Percentiles rank a stretch among this genome's conserved stretches.
Evolutionary conservation across 192 early-diverging fungal species (phyloP).

Genomic region (Podila epigama): DNA sequence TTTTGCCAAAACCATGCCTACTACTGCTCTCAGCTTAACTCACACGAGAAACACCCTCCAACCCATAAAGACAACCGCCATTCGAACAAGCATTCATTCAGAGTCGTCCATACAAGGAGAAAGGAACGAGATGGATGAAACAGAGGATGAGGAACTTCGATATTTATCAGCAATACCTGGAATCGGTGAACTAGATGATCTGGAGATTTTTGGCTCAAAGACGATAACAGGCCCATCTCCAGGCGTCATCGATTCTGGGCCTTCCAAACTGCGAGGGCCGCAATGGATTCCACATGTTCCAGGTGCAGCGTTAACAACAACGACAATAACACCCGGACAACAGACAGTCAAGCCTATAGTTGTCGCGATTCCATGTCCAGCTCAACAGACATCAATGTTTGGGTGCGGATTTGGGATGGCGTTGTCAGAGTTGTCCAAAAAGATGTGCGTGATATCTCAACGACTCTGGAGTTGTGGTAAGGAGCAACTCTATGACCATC

Average conservation of each 20-base stretch:
- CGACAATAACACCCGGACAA: background rate
- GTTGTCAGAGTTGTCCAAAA: background rate
- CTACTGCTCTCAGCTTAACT: too few relatives aligned
- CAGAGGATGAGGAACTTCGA: background rate
- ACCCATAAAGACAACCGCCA: too few relatives aligned
- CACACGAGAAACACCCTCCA: too few relatives aligned
- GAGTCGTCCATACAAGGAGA: too few relatives aligned
- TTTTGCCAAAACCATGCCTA: too few relatives aligned
- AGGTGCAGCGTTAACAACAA: background rate
- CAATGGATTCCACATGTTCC: background rate
- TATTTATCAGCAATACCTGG: background rate
- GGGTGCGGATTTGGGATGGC: background rate
- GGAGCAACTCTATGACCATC: background rate
- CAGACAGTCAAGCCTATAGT: too few relatives aligned
- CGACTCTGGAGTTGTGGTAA: background rate
- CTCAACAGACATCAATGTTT: background rate
- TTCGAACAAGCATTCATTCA: too few relatives aligned
- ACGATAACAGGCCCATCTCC: background rate
- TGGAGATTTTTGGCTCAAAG: background rate
- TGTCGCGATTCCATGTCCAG: too few relatives aligned
- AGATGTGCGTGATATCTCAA: background rate
- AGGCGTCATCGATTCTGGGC: background rate
- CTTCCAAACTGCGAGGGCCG: background rate
- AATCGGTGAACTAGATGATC: background rate
- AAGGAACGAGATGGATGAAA: background rate